phyloP scores from a whole-genome alignment of 768 basidiomycete genomes.

The Suillus bovinus region DNA sequence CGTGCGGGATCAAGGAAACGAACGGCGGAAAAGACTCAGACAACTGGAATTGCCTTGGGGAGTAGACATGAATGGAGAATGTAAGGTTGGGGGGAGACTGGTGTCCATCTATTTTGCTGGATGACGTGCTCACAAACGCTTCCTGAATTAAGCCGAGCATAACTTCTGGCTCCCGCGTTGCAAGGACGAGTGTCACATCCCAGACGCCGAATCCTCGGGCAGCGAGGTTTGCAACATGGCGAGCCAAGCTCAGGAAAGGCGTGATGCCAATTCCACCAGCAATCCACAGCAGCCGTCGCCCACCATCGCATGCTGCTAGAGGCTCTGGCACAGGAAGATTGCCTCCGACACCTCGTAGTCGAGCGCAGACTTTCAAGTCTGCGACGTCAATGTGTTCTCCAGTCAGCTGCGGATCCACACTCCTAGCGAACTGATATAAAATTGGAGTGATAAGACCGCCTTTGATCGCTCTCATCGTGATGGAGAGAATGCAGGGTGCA shows the following conservation, averaged over 20 bases:
- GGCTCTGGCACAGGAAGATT: constrained; percentile 37
- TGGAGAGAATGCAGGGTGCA: constrained; percentile 30
- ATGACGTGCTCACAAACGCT: constrained; percentile 19
- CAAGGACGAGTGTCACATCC: constrained; percentile 50
- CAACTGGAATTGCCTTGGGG: background rate
- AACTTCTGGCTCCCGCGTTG: constrained; percentile 56
- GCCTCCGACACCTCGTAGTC: constrained; percentile 55
- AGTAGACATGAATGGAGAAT: constrained; percentile 22
- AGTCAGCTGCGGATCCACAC: constrained; percentile 12
- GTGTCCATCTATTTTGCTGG: background rate
- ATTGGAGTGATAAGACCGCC: constrained; percentile 57
- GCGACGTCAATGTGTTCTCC: constrained; percentile 18
- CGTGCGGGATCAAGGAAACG: constrained; percentile 16
- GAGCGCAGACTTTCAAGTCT: constrained; percentile 40
- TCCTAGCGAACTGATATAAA: constrained; percentile 45
- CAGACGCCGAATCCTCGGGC: constrained; percentile 22
- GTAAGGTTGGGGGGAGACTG: constrained; percentile 12
- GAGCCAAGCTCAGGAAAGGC: constrained; percentile 59
- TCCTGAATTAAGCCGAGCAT: constrained; percentile 43
- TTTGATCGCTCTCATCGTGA: constrained; percentile 58
- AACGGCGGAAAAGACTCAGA: constrained; percentile 13
- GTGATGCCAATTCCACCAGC: constrained; percentile 68
- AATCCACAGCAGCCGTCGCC: constrained; percentile 49
- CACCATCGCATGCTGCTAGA: constrained; percentile 24
- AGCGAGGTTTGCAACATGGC: constrained; percentile 18